Base-by-base conservation (phyloP, 257 asterid genomes). In the Cruciata laevipes region DNA sequence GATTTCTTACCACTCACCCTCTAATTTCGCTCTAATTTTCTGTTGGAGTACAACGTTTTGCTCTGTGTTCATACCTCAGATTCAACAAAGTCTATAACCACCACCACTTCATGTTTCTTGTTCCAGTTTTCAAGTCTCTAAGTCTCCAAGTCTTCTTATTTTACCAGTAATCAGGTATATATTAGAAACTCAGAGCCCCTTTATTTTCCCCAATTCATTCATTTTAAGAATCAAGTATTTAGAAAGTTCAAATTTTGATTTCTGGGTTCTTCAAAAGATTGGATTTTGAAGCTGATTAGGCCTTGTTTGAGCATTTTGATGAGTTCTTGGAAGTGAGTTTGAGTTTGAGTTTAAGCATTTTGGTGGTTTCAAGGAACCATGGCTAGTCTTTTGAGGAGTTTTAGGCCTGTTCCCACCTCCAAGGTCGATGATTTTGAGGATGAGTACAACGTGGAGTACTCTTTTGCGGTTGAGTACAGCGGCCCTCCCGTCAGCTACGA, bases 401-500 rank as follows among this genome's bases (percentile, higher is more conserved):
- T 67, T 33, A 32, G 71, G 73, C 79, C 76, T 7, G 71, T 70
- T 80, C 68, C 80, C 16, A 30, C 73, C 53, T 68, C 81, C 14
- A 77, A 67, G 59, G 70, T 24, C 18, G 73, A 74, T 14, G 84
- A 75, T 47, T 47, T 47, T 47, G 55, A 47, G 1, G 60, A 53
- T 53, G 60, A 53, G 30, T 77, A 75, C 32, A 77, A 77, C 61
- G 75, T 78, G 74, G 90, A 93, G n/a, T 94, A 88, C 78, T 90
- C 99, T 3, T 84, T 90, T 60, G 99, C 97, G 31, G 47, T 80
- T 64, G 99, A 88, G 82, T 90, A 90, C 74, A 76, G 74, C 63
- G 99, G 99, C 21, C 97, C 97, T 71, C 91, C 90, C 0, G 79
- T 94, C 51, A 74, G 79, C 62, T 82, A 83, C 47, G 93, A 85